Evolutionary conservation across 2,329 filamentous ascomycete genomes (phyloP), one percentile per base, ranked within the genome.

Genomic region (Colletotrichum sp.): DNA sequence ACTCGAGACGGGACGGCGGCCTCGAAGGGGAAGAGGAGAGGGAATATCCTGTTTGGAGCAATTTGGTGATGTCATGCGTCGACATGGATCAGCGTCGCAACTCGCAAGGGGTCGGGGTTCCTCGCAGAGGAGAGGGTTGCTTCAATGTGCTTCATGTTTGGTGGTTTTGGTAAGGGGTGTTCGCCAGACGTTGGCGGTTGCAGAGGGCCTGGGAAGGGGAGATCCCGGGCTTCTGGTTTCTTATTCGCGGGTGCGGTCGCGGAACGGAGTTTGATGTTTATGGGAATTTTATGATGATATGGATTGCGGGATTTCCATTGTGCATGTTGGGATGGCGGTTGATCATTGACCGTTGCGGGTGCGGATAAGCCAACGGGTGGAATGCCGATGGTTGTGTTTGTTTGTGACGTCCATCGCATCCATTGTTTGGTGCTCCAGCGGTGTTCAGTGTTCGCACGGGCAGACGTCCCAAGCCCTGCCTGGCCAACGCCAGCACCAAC

Each of bases 111-210:
- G 21, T 18, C 18, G 15, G n/a, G 27, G 33, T 8, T 24, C 5
- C n/a, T n/a, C 7, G 18, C 13, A n/a, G 59, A 38, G 33, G 34
- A 15, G 33, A 54, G 47, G 21, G 57, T 27, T 69, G 27, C 66
- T 31, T 73, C 70, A 61, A 51, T 27, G 65, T 70, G 67, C 54
- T 62, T 70, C 70, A 63, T 43, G 63, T 71, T 62, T 66, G 68
- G 62, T 62, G 62, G n/a, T 65, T 59, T 72, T 64, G 59, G 47
- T 43, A 2, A 29, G 31, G 59, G 70, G 70, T 34, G 69, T 69
- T 72, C 65, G 47, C 58, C 66, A 51, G 70, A 64, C 61, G 31
- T 24, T 29, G 51, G 64, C 51, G 64, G 64, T 43, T 67, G 64
- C 51, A 62, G 58, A 38, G 58, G 11, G 5, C 51, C 51, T 21